phyloP scores from a whole-genome alignment of 352 stramenopile species.

The Phytophthora nicotianae region DNA sequence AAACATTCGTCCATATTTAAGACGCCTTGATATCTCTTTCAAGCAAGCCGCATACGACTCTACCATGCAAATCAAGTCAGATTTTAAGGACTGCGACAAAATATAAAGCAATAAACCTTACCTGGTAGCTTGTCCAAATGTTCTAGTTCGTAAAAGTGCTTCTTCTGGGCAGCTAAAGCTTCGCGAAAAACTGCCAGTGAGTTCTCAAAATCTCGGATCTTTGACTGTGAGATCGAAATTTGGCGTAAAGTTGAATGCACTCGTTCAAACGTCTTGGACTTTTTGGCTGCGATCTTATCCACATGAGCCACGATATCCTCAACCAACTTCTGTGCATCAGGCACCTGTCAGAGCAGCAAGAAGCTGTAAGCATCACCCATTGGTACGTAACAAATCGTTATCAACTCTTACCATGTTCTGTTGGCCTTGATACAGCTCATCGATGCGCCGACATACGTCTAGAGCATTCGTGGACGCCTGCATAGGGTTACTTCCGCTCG shows the following conservation, averaged over 20 bases:
- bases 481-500: conserved; percentile 68
- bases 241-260: conserved; percentile 70
- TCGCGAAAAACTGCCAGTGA: conserved; percentile 84
- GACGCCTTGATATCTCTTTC: conserved; percentile 75
- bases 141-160: conserved; percentile 86
- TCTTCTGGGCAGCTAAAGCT: conserved; percentile 75
- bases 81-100: not conserved
- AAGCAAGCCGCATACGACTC: conserved; percentile 83
- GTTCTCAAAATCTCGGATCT: conserved; percentile 91
- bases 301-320: conserved; percentile 66
- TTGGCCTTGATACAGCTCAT: conserved; percentile 79
- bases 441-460: conserved; percentile 84
- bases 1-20: conserved; percentile 76
- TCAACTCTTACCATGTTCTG: conserved; percentile 60
- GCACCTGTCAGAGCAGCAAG: conserved; percentile 48
- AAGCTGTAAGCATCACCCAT: conserved; percentile 4
- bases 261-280: conserved; percentile 53
- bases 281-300: conserved; percentile 58
- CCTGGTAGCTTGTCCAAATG: conserved; percentile 82
- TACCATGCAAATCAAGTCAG: conserved; percentile 15
- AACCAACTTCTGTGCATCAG: conserved; percentile 64
- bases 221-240: conserved; percentile 82
- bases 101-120: conserved; percentile 19
- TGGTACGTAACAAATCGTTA: not conserved
- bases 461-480: conserved; percentile 77